These are phyloP conservation scores for Cercospora berteroae DNA, from an alignment of 2,329 filamentous ascomycete genomes.

Conservation along the genomic window DNA sequence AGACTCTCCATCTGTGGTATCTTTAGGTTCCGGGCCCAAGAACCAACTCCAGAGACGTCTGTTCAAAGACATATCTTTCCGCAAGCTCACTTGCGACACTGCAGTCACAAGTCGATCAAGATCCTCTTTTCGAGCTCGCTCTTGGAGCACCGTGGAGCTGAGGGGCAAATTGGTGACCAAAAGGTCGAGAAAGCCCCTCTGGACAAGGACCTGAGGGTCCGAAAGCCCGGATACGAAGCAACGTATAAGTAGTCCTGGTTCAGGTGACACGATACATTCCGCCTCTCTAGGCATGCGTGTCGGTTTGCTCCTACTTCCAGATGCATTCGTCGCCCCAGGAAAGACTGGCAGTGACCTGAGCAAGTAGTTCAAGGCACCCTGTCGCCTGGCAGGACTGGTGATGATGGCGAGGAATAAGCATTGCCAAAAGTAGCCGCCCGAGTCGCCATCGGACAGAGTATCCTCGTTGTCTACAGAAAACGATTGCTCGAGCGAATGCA, in stretches of 20 bases:
- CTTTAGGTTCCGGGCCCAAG: conserved; percentile 68
- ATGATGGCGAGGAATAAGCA: conserved; percentile 93
- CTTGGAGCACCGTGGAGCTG: conserved; percentile 76
- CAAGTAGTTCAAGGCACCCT: conserved; percentile 85
- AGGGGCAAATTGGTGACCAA: conserved; percentile 87
- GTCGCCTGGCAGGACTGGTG: conserved; percentile 78
- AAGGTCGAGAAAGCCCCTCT: conserved; percentile 89
- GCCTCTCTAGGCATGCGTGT: conserved; percentile 14
- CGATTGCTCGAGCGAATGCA: conserved; percentile 72
- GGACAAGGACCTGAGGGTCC: conserved; percentile 86
- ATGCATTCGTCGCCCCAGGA: conserved; percentile 29
- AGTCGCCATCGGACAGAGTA: conserved; percentile 59
- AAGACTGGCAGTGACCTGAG: conserved; percentile 74
- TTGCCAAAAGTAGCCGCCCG: conserved; percentile 87
- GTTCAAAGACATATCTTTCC: conserved; percentile 96
- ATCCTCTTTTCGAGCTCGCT: conserved; percentile 66
- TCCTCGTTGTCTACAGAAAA: conserved; percentile 55
- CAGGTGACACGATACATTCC: conserved; percentile 76
- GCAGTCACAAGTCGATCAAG: conserved; percentile 78
- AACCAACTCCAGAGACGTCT: conserved; percentile 95
- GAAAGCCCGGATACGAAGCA: conserved; percentile 87
- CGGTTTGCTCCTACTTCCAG: conserved; percentile 1
- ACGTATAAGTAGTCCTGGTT: conserved; percentile 84
- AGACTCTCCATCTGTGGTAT: conserved; percentile 31
- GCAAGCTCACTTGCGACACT: conserved; percentile 79